A percentile compares a stretch with the other conserved stretches of the same genome.
phyloP scores from a whole-genome alignment of 148 eudicot species.

The Selenicereus undatus region DNA sequence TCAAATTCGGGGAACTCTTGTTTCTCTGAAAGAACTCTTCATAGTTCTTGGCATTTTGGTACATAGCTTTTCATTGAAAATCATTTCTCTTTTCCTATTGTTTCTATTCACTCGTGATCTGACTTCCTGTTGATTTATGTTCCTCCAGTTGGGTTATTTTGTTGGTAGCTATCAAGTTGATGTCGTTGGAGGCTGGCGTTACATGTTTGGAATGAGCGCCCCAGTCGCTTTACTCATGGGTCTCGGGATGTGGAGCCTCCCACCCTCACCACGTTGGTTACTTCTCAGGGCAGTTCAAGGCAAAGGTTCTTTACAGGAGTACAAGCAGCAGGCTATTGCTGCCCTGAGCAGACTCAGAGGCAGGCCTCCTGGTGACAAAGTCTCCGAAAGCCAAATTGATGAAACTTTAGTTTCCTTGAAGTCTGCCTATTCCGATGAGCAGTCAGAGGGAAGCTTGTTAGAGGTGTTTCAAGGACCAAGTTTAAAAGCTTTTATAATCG shows the following conservation, averaged over 20 bases:
- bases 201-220: constrained; percentile 80
- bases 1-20: constrained; percentile 90
- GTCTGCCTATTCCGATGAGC: constrained; percentile 58
- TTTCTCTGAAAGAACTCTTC: constrained; percentile 81
- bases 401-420: constrained; percentile 69
- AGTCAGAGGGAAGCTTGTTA: constrained; percentile 64
- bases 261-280: constrained; percentile 93
- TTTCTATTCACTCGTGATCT: constrained; percentile 1
- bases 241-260: constrained; percentile 84
- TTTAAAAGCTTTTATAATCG: constrained; percentile 89
- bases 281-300: constrained; percentile 91
- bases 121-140: constrained; percentile 14
- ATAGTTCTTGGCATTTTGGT: constrained; percentile 95
- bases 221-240: constrained; percentile 79
- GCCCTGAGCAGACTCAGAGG: constrained; percentile 81
- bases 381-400: constrained; percentile 72
- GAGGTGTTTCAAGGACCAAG: constrained; percentile 92
- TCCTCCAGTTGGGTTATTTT: constrained; percentile 75
- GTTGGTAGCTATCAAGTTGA: constrained; percentile 72
- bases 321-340: constrained; percentile 65
- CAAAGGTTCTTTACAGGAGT: constrained; percentile 58
- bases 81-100: neutral
- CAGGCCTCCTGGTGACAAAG: constrained; percentile 62
- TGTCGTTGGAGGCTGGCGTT: constrained; percentile 95
- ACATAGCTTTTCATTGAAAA: constrained; percentile 12